Percentiles rank a stretch among this genome's conserved stretches.
phyloP scores from a whole-genome alignment of 345 rosid genomes.

The Melastoma malabathricum region DNA sequence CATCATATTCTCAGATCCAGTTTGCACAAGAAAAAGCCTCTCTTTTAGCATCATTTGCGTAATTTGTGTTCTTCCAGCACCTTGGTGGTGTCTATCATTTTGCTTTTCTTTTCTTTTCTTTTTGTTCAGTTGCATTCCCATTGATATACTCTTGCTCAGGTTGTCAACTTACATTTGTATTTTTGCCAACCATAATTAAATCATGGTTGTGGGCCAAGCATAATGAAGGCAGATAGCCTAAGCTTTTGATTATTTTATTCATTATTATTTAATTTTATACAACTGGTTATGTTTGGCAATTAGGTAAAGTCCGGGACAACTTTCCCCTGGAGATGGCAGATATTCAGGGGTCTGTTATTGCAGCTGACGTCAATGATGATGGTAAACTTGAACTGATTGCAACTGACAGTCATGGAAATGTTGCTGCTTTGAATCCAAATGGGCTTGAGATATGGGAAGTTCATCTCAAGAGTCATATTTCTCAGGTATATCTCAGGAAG shows the following conservation, averaged over 20 bases:
- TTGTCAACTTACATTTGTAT: too few relatives aligned
- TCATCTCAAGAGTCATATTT: conserved; percentile 83
- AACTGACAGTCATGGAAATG: conserved; percentile 90
- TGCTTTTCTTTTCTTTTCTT: too few relatives aligned
- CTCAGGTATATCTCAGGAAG: conserved; percentile 44
- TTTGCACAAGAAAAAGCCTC: too few relatives aligned
- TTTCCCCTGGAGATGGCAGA: conserved; percentile 99
- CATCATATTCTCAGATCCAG: too few relatives aligned
- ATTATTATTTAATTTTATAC: neutral
- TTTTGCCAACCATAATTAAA: too few relatives aligned
- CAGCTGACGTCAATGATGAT: conserved; percentile 98
- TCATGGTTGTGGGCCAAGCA: too few relatives aligned
- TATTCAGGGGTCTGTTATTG: conserved; percentile 91
- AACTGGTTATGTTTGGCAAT: conserved; percentile 5
- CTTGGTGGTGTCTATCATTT: too few relatives aligned
- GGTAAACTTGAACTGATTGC: conserved; percentile 95
- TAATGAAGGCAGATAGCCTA: too few relatives aligned
- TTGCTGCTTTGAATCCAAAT: conserved; percentile 96
- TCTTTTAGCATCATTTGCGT: too few relatives aligned
- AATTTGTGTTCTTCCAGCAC: too few relatives aligned
- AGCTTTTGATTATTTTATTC: neutral
- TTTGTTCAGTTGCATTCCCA: too few relatives aligned
- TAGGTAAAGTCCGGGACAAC: conserved; percentile 71
- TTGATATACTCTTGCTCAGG: too few relatives aligned
- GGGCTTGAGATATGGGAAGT: conserved; percentile 84